Base-by-base conservation (phyloP, 2,329 filamentous ascomycete genomes). In the Lasiodiplodia gonubiensis region DNA sequence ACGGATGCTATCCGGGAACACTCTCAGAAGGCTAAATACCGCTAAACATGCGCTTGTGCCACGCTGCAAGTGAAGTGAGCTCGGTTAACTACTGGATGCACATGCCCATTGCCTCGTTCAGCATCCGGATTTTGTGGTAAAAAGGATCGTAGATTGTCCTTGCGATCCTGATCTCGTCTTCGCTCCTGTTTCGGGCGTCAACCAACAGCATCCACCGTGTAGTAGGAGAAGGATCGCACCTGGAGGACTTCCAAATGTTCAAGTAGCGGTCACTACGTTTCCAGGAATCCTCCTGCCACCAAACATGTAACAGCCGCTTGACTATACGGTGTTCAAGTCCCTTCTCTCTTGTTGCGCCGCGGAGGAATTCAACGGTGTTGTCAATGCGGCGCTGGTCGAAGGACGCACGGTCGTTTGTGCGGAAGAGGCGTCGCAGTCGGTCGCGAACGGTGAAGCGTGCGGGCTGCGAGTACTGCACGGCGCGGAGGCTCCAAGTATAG, bases 321-420 rank as follows among this genome's bases (percentile, higher is more conserved):
- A 94, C 74, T 10, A 95, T 85, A 67, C 80, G 85, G 76, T 94
- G 90, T 81, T 94, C 92, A 37, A 93, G 71, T 0, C 91, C 92
- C 66, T 79, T 86, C 72, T 87, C 83, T 69, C 79, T 82, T 1
- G 86, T 85, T 4, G 92, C 92, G 49, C 87, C 86, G 37, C 87
- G 79, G 1, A 94, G 79, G 74, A 95, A 94, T 75, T 88, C 87
- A 4, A 92, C 73, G 0, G 92, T 95, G 69, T 89, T 87, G 69
- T 84, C 80, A 63, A 92, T 82, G 61, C 83, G 84, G 55, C 81
- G 78, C 7, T 78, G 70, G 66, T 77, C 71, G 68, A 77, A 80
- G 51, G 76, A 70, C 16, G 68, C 57, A n/a, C 71, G 63, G 55
- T 72, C 66, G 46, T 74, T 73, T 61, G 71, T 76, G 61, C 80